These are phyloP conservation scores for Neoscytalidium dimidiatum DNA, from an alignment of 2,329 filamentous ascomycete genomes.

Conservation along the genomic window DNA sequence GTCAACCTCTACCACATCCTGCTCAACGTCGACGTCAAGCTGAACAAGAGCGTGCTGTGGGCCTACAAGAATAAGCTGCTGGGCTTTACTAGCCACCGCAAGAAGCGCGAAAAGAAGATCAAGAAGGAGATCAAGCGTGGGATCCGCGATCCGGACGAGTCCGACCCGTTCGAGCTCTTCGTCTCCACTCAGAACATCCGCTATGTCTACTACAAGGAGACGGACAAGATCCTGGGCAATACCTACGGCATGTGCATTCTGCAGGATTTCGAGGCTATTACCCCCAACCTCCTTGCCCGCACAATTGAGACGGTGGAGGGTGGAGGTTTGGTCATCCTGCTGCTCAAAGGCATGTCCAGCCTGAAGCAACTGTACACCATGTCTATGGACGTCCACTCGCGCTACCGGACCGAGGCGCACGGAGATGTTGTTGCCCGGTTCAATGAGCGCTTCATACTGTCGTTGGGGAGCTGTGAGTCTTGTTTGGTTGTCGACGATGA, in stretches of 20 bases:
- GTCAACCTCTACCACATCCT: slow-evolving; percentile 94
- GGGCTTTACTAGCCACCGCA: slow-evolving; percentile 89
- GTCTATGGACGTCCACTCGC: slow-evolving; percentile 96
- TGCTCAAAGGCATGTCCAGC: slow-evolving; percentile 95
- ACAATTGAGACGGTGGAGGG: slow-evolving; percentile 98
- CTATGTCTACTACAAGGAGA: slow-evolving; percentile 99
- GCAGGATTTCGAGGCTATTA: slow-evolving; percentile 97
- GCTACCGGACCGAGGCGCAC: slow-evolving; percentile 95
- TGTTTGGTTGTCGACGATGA: slow-evolving; percentile 98
- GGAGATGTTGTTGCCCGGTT: slow-evolving; percentile 93
- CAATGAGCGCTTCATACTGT: slow-evolving; percentile 96
- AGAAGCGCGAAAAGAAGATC: slow-evolving; percentile 98
- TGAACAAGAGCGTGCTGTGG: slow-evolving; percentile 96
- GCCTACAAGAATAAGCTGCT: slow-evolving; percentile 98
- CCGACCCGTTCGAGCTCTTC: slow-evolving; percentile 97
- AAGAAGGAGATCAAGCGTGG: slow-evolving; percentile 97
- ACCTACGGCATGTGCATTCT: slow-evolving; percentile 98
- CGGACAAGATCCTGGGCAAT: slow-evolving; percentile 96
- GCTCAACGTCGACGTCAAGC: slow-evolving; percentile 83
- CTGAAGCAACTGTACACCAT: slow-evolving; percentile 96
- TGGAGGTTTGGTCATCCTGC: slow-evolving; percentile 83
- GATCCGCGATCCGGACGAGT: slow-evolving; percentile 85
- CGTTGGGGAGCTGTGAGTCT: slow-evolving; percentile 89
- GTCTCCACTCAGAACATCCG: slow-evolving; percentile 95
- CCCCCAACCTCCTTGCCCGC: slow-evolving; percentile 91